Evolutionary conservation across 139 green algal genomes (phyloP), one percentile per base, ranked within the genome.

Genomic region (Chlamydomonas incerta): DNA sequence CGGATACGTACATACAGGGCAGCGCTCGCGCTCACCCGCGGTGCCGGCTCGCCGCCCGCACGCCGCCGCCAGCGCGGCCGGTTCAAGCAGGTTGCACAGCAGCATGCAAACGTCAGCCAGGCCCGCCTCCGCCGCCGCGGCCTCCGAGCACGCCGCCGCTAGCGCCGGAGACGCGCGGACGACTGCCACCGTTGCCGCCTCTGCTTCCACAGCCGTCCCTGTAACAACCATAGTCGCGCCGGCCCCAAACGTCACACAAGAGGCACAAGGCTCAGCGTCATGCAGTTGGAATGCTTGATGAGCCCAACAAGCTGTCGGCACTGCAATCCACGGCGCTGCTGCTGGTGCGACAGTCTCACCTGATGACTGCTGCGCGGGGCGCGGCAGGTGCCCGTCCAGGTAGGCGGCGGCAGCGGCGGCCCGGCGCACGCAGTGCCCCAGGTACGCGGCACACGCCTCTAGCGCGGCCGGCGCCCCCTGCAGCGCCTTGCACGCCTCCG

Each of bases 41-140:
- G 55, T 26, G 55, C 55, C 20, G 10, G 20, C 55, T 29, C 55
- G 55, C 20, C 55, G 55, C 20, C 55, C 20, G 55, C 55, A 33
- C 24, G n/a, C 33, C 18, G 75, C 6, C 63, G 31, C 60, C 41
- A 81, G 72, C 23, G 20, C 65, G 47, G 46, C 55, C 24, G 83
- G 65, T 47, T 88, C 83, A 33, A 83, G 15, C 23, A 88, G 15
- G 34, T 72, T 65, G 5, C 83, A 34, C 50, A 88, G 65, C 47
- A 88, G 73, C 83, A 66, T 72, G 65, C 73, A 65, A 14, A 80
- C 63, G 33, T 83, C 83, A 47, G 83, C 73, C 63, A 88, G 23
- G n/a, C 46, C 41, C 5, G 41, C 41, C 41, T 50, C 41, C 5
- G 41, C 41, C 5, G 41, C 41, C 41, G 41, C 46, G 74, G 55